Base-by-base conservation (phyloP, 768 basidiomycete genomes). In the Phlebiopsis flavidoalba region DNA sequence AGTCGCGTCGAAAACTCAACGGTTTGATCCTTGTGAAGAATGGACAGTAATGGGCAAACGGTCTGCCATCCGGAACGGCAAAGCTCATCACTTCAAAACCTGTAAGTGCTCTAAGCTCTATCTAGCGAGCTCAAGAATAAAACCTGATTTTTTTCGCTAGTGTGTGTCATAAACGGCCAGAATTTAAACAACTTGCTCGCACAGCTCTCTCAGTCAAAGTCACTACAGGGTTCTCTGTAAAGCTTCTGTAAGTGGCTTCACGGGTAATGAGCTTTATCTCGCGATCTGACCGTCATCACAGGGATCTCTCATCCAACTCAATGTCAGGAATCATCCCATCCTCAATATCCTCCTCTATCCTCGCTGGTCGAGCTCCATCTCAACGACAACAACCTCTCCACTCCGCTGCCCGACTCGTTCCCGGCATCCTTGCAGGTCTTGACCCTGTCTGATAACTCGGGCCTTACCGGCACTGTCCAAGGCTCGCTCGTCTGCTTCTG, bases 1-100 rank as follows among this genome's bases (percentile, higher is more conserved):
- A 67, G 12, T 66, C 61, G 21, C 71, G n/a, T 82, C 10, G 65
- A n/a, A n/a, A n/a, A n/a, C n/a, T n/a, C 71, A 36, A 74, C 67
- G n/a, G n/a, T n/a, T 67, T 83, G 35, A 72, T 77, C 48, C 69
- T 81, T 24, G 70, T 77, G 22, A 72, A 73, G 64, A 81, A 81
- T 66, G 60, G 69, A 14, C 65, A 76, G 46, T n/a, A n/a, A 73
- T 82, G 71, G 74, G 76, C 33, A 60, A n/a, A 65, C 17, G 60
- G 68, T 3, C 69, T 81, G 40, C 78, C 80, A 8, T 72, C 66
- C 8, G 75, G 71, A 37, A 53, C 80, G 12, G 61, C 69, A 8
- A 54, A 62, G n/a, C 53, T 65, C 76, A 14, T 64, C 71, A 0
- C 66, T 81, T 17, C 74, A 76, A 57, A 75, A 70, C 57, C 49